Conservation (phyloP, 768 basidiomycete species). For the Terana coerulea region DNA sequence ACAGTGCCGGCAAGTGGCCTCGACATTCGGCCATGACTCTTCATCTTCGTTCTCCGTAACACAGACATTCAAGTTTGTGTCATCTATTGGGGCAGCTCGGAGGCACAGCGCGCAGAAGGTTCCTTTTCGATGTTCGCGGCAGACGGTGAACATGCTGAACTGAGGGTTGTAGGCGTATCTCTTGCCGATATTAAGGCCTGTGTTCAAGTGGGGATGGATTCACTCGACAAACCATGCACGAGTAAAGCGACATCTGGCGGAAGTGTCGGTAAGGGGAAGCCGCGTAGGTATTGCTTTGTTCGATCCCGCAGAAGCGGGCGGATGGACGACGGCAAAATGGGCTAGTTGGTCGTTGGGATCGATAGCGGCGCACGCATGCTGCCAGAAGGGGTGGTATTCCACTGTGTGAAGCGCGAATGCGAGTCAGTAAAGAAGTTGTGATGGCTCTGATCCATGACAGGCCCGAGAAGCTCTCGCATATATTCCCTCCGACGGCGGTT, state of each 20-base stretch:
- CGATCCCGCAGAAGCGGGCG: slow-evolving; percentile 24
- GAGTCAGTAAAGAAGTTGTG: slow-evolving; percentile 7
- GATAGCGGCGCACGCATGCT: slow-evolving; percentile 54
- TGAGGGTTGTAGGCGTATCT: slow-evolving; percentile 37
- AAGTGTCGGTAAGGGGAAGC: slow-evolving; percentile 56
- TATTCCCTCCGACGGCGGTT: slow-evolving; percentile 1
- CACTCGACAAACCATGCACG: slow-evolving; percentile 68
- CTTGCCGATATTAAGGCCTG: slow-evolving; percentile 52
- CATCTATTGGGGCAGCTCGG: slow-evolving; percentile 50
- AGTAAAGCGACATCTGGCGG: slow-evolving; percentile 48
- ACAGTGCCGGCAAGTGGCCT: slow-evolving; percentile 66
- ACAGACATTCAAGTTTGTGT: slow-evolving; percentile 36
- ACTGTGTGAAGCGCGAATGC: slow-evolving; percentile 37
- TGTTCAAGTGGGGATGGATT: slow-evolving; percentile 49
- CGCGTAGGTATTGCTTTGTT: slow-evolving; percentile 18
- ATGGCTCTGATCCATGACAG: slow-evolving; percentile 14
- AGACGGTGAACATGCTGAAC: slow-evolving; percentile 47
- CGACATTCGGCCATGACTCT: slow-evolving; percentile 59
- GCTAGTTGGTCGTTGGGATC: slow-evolving; percentile 59
- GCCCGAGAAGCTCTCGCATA: slow-evolving; percentile 12
- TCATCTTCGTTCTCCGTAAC: slow-evolving; percentile 72
- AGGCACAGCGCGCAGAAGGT: slow-evolving; percentile 69
- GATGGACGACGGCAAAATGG: slow-evolving; percentile 43
- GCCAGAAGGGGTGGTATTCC: slow-evolving; percentile 69
- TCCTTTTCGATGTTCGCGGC: slow-evolving; percentile 61